phyloP scores from a whole-genome alignment of 2,329 filamentous ascomycete genomes.

The Onygenales sp. region DNA sequence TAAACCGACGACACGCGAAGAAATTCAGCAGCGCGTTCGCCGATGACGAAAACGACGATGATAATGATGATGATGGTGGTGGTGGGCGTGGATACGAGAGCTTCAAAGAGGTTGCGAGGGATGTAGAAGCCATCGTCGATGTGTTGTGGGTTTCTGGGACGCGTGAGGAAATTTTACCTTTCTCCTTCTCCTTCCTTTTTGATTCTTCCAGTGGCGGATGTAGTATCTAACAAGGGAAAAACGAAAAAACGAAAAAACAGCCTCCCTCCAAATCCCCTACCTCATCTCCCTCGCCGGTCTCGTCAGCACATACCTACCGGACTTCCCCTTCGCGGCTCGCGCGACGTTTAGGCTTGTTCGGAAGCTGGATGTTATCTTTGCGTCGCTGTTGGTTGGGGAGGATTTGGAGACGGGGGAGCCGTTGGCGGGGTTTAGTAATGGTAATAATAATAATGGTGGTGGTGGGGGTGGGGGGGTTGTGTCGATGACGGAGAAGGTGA shows the following conservation, averaged over 20 bases:
- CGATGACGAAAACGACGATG: slow-evolving; percentile 10
- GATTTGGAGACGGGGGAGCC: slow-evolving; percentile 56
- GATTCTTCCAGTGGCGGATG: background rate
- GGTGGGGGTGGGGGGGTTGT: slow-evolving; percentile 18
- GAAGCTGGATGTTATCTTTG: slow-evolving; percentile 78
- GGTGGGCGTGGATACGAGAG: slow-evolving; percentile 45
- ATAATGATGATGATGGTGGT: slow-evolving; percentile 27
- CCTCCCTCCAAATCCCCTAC: slow-evolving; percentile 72
- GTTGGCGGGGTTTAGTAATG: slow-evolving; percentile 58
- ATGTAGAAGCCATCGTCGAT: slow-evolving; percentile 66
- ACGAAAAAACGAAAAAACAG: slow-evolving; percentile 30
- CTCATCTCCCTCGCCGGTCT: slow-evolving; percentile 68
- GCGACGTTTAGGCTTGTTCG: slow-evolving; percentile 60
- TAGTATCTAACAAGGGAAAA: background rate
- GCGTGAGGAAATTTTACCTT: slow-evolving; percentile 46
- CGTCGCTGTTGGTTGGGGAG: slow-evolving; percentile 59
- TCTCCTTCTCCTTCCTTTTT: too few relatives aligned
- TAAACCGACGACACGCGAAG: slow-evolving; percentile 45
- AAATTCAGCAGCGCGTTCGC: slow-evolving; percentile 25
- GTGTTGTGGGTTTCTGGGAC: slow-evolving; percentile 82
- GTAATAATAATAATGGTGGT: slow-evolving; percentile 34
- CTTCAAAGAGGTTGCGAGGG: slow-evolving; percentile 61
- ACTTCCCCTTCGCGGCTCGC: slow-evolving; percentile 60
- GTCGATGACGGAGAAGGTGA: slow-evolving; percentile 78
- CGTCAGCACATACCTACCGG: slow-evolving; percentile 60